A percentile compares a stretch with the other conserved stretches of the same genome.
These are phyloP conservation scores for Tuber indicum DNA, from an alignment of 495 filamentous ascomycete species.

Conservation along the genomic window DNA sequence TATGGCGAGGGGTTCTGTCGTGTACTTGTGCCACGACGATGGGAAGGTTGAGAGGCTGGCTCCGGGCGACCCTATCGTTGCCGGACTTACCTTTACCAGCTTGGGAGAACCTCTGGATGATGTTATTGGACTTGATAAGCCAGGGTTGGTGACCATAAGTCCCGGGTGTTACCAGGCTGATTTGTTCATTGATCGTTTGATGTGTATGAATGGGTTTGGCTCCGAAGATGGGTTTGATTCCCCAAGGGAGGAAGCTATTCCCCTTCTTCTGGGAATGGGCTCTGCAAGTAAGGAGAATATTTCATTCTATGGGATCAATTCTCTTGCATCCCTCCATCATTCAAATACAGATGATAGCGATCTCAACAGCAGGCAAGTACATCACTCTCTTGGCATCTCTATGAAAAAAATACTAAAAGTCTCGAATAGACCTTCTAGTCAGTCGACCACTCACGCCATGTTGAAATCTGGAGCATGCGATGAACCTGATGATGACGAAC, in stretches of 20 bases:
- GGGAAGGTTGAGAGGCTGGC: conserved; percentile 18
- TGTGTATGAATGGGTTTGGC: conserved; percentile 16
- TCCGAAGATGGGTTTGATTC: conserved; percentile 18
- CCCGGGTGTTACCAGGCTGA: conserved; percentile 29
- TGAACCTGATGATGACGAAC: neutral
- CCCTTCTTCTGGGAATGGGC: conserved; percentile 12
- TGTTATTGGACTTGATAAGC: conserved; percentile 9
- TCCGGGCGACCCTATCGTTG: conserved; percentile 20
- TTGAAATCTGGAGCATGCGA: neutral
- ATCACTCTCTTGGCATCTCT: neutral
- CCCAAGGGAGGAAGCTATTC: conserved; percentile 15
- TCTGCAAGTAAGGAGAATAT: conserved; percentile 11
- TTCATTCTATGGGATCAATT: neutral
- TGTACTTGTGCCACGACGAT: conserved; percentile 24
- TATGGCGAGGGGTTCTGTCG: conserved; percentile 13
- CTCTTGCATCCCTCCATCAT: neutral
- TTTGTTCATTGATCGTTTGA: conserved; percentile 24
- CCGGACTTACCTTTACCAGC: conserved; percentile 25
- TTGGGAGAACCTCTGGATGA: conserved; percentile 26
- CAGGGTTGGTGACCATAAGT: conserved; percentile 22
- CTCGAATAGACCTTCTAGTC: neutral
- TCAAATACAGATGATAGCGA: conserved; percentile 7
- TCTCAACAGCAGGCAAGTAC: neutral
- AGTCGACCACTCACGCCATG: neutral
- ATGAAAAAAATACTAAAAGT: neutral